Evolutionary conservation across 305 asterid species (phyloP).

Genomic region (Solanum aculeatissimum): DNA sequence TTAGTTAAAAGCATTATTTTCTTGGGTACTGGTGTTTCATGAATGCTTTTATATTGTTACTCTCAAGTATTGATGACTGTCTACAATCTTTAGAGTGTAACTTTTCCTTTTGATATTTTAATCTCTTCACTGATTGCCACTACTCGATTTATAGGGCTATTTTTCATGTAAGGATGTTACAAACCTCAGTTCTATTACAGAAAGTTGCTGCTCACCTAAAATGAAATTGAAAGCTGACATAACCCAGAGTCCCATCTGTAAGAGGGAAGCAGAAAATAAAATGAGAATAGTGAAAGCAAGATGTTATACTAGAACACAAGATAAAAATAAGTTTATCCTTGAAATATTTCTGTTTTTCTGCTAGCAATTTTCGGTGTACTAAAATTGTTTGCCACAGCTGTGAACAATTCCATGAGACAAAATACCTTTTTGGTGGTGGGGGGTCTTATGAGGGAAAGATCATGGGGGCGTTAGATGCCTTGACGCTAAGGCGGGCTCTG

Average conservation of each 20-base stretch:
- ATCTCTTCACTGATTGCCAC: neutral
- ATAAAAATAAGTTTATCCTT: neutral
- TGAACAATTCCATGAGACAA: neutral
- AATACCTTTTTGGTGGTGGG: neutral
- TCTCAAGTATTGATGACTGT: neutral
- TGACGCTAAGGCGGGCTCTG: neutral
- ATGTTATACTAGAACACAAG: neutral
- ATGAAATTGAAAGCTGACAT: neutral
- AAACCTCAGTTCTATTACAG: neutral
- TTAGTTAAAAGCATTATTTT: constrained; percentile 3
- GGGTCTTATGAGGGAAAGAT: neutral
- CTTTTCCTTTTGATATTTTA: neutral
- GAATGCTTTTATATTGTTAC: neutral
- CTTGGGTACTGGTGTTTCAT: neutral
- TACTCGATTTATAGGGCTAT: neutral
- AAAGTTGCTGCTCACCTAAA: neutral
- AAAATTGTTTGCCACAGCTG: neutral
- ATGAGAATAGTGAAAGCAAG: neutral
- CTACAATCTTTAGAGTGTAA: neutral
- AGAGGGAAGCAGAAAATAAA: neutral
- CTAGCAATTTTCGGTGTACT: neutral
- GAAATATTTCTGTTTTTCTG: neutral
- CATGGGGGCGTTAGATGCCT: neutral
- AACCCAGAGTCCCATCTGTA: neutral
- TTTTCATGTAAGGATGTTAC: neutral